Base-by-base conservation (phyloP, 2,329 filamentous ascomycete species). In the Corynespora cassiicola region DNA sequence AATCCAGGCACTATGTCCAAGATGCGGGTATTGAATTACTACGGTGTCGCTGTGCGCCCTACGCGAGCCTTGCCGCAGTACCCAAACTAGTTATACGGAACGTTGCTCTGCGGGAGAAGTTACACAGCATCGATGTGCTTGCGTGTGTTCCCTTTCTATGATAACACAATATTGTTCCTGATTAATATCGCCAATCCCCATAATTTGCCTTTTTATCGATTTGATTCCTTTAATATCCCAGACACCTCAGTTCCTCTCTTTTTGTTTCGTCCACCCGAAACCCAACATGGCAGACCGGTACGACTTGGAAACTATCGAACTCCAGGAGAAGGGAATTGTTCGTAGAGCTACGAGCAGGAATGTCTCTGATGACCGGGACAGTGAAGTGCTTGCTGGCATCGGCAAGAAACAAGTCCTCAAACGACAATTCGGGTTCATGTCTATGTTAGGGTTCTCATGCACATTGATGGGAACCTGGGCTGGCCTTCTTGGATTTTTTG, bases 391-490 rank as follows among this genome's bases (percentile, higher is more conserved):
- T 6, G 25, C 28, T 9, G 32, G 10, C 7, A 23, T 37, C n/a
- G 35, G 35, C 19, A 37, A 37, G 35, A 30, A 31, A 23, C 25
- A 23, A 5, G 25, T 37, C 7, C 15, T 33, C 9, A 40, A 40
- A 18, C 30, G 29, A 12, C 9, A 24, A 11, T 42, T 42, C 26
- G 24, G 24, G n/a, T 42, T 37, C 20, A 30, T 37, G 32, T 37
- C 38, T n/a, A 42, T 42, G 18, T 9, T 42, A 11, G 38, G 38
- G 5, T 42, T 42, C 19, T 22, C 23, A 9, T 37, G 31, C 33
- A 36, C 26, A 2, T 8, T 37, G 2, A 18, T 42, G 23, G 17
- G 9, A 11, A 36, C 38, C 7, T 42, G 38, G 38, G 38, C 30
- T 11, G 42, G 31, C 3, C 12, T 36, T n/a, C 18, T 49, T 2